Evolutionary conservation across 345 rosid genomes (phyloP).

Genomic region (Moringa oleifera): DNA sequence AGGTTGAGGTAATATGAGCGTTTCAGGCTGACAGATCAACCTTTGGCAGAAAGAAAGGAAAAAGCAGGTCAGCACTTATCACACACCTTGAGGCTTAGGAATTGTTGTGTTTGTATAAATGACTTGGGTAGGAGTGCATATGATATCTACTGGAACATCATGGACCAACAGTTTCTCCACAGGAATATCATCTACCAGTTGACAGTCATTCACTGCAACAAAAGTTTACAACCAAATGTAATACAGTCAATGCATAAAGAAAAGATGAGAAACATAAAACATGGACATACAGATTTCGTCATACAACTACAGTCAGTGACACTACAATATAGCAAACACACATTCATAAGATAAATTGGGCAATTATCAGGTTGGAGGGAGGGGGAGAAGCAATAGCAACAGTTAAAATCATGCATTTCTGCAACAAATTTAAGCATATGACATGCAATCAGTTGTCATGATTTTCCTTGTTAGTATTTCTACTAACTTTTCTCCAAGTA

Average conservation of each 20-base stretch:
- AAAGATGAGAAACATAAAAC: neutral
- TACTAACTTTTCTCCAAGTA: neutral
- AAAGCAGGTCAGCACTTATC: neutral
- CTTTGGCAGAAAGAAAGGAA: neutral
- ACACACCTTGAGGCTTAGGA: conserved; percentile 82
- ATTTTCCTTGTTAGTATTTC: neutral
- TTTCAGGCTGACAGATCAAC: neutral
- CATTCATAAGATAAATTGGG: neutral
- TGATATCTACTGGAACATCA: conserved; percentile 88
- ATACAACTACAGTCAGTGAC: neutral
- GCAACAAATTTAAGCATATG: neutral
- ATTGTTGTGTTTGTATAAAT: conserved; percentile 59
- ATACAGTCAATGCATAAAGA: neutral
- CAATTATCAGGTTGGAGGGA: too few species aligned
- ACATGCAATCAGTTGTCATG: neutral
- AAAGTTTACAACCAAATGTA: neutral
- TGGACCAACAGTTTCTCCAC: conserved; percentile 72
- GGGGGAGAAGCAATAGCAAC: neutral
- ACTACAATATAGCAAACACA: neutral
- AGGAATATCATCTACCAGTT: conserved; percentile 76
- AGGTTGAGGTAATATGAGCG: too few species aligned
- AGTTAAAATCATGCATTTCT: neutral
- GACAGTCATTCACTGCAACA: conserved; percentile 80
- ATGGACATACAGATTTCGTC: neutral
- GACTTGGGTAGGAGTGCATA: conserved; percentile 80